These are phyloP conservation scores for Alternaria sp. DNA, from an alignment of 2,329 filamentous ascomycete species.

Conservation along the genomic window DNA sequence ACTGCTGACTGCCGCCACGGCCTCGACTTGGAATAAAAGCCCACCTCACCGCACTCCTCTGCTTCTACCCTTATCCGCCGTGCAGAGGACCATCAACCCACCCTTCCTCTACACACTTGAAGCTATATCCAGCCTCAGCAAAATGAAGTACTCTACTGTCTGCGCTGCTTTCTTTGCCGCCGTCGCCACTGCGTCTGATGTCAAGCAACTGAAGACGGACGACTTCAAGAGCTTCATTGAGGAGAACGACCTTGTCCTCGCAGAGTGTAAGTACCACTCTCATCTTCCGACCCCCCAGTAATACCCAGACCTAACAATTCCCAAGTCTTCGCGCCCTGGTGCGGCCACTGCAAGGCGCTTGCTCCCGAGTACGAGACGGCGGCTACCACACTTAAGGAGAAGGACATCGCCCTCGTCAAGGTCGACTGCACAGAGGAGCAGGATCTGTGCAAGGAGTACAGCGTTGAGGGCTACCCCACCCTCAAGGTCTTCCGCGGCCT, in stretches of 20 bases:
- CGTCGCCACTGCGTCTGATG: slow-evolving; percentile 76
- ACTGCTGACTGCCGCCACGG: slow-evolving; percentile 29
- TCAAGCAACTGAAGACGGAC: slow-evolving; percentile 83
- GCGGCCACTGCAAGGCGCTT: slow-evolving; percentile 97
- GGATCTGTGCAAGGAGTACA: slow-evolving; percentile 87
- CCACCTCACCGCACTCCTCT: slow-evolving; percentile 25
- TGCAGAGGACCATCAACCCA: slow-evolving; percentile 28
- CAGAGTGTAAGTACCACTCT: slow-evolving; percentile 77
- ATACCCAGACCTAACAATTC: slow-evolving; percentile 50
- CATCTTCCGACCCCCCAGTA: background rate
- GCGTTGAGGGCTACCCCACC: slow-evolving; percentile 97
- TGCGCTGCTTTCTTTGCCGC: slow-evolving; percentile 60
- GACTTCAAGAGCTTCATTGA: slow-evolving; percentile 88
- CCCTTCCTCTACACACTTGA: slow-evolving; percentile 14
- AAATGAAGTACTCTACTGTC: slow-evolving; percentile 50
- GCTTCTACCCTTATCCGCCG: slow-evolving; percentile 27
- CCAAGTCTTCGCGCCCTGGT: slow-evolving; percentile 93
- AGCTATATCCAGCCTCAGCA: slow-evolving; percentile 27
- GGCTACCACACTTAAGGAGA: slow-evolving; percentile 83
- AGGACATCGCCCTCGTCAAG: slow-evolving; percentile 85
- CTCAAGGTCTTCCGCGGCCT: slow-evolving; percentile 97
- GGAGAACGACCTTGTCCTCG: slow-evolving; percentile 85
- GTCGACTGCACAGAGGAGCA: slow-evolving; percentile 94
- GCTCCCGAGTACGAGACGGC: slow-evolving; percentile 91
- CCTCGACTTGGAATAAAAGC: slow-evolving; percentile 34